phyloP scores from a whole-genome alignment of 1,284 basidiomycete genomes.

The Irpex rosettiformis region DNA sequence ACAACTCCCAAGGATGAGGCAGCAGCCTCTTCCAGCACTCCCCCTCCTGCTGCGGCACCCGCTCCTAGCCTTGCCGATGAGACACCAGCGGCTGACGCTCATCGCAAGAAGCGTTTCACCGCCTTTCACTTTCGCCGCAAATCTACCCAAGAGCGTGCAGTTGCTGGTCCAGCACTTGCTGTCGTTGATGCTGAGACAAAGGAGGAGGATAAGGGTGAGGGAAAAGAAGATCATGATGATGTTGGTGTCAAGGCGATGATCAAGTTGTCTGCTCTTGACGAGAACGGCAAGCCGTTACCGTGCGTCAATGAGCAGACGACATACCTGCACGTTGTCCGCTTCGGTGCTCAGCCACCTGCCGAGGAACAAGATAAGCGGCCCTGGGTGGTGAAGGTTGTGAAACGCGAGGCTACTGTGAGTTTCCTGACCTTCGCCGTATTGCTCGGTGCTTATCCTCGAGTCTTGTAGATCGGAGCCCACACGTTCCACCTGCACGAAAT shows the following conservation, averaged over 20 bases:
- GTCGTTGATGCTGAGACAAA: constrained; percentile 54
- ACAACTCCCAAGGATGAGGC: constrained; percentile 16
- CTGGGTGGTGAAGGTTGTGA: constrained; percentile 88
- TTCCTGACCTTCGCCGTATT: constrained; percentile 9
- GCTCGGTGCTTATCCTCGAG: constrained; percentile 2
- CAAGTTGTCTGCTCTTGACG: constrained; percentile 72
- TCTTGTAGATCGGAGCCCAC: constrained; percentile 75
- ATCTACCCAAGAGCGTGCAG: constrained; percentile 39
- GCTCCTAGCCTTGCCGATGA: constrained; percentile 4
- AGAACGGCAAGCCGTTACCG: constrained; percentile 58
- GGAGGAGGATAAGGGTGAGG: constrained; percentile 37
- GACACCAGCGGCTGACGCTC: constrained; percentile 11
- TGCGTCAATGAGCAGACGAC: constrained; percentile 81
- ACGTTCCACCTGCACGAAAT: constrained; percentile 92
- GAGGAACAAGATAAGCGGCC: constrained; percentile 47
- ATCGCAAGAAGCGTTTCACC: constrained; percentile 51
- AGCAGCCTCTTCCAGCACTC: constrained; percentile 14
- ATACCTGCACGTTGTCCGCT: constrained; percentile 79
- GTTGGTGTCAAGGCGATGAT: constrained; percentile 77
- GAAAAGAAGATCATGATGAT: constrained; percentile 44
- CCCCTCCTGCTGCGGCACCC: constrained; percentile 16
- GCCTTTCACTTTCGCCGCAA: constrained; percentile 61
- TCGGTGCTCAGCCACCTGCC: constrained; percentile 41
- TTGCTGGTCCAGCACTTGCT: constrained; percentile 70
- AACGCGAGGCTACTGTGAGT: constrained; percentile 77